These are phyloP conservation scores for Pythium aristosporum DNA, from an alignment of 352 stramenopile genomes.

Conservation along the genomic window DNA sequence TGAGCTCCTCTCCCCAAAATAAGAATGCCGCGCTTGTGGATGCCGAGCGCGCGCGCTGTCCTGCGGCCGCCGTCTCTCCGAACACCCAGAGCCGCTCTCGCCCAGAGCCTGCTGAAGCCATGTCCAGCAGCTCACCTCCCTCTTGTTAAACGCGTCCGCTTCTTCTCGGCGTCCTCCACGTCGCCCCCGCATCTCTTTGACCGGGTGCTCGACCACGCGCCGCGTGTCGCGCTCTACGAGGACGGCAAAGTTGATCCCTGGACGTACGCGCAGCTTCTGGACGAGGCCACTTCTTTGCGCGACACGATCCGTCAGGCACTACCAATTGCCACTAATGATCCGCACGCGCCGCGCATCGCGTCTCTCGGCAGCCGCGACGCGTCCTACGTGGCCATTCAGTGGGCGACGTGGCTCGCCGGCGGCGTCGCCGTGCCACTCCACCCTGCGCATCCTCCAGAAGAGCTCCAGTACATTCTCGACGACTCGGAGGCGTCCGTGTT, in stretches of 20 bases:
- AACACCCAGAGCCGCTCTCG: too few species aligned
- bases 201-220: constrained; percentile 28
- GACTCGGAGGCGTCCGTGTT: constrained; percentile 51
- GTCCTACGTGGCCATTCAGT: constrained; percentile 68
- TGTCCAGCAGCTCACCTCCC: too few species aligned
- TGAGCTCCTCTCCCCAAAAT: too few species aligned
- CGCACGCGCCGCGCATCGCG: constrained; percentile 29
- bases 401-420: constrained; percentile 72
- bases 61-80: too few species aligned
- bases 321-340: neutral
- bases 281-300: constrained; percentile 32
- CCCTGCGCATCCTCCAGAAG: constrained; percentile 47
- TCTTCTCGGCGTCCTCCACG: neutral
- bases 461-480: constrained; percentile 75
- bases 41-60: too few species aligned
- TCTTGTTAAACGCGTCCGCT: neutral
- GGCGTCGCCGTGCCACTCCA: constrained; percentile 69
- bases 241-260: constrained; percentile 12
- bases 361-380: constrained; percentile 42
- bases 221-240: constrained; percentile 22
- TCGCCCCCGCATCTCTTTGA: constrained; percentile 29
- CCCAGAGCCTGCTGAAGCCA: too few species aligned
- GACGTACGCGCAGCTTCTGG: constrained; percentile 49
- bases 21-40: too few species aligned
- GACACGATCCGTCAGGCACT: constrained; percentile 29